A percentile compares a stretch with the other conserved stretches of the same genome.
Conservation (phyloP, 768 basidiomycete genomes). For the Boletus barrowsii region DNA sequence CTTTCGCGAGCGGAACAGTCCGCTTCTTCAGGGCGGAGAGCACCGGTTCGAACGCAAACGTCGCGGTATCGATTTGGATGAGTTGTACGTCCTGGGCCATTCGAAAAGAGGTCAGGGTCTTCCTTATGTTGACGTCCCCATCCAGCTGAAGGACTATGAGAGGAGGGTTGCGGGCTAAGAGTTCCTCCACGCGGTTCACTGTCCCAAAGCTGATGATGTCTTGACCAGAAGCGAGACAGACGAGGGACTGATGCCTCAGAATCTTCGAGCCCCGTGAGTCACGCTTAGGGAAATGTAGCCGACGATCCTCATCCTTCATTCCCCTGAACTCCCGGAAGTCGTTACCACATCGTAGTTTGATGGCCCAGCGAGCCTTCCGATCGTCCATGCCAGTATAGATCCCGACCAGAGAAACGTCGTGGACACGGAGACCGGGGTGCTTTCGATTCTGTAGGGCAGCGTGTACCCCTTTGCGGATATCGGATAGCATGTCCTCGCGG, state of each 20-base stretch:
- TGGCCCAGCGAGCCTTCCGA: slow-evolving; percentile 37
- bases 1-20: slow-evolving; percentile 44
- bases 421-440: slow-evolving; percentile 30
- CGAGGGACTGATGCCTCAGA: slow-evolving; percentile 52
- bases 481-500: slow-evolving; percentile 61
- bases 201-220: slow-evolving; percentile 52
- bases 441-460: slow-evolving; percentile 36
- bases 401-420: slow-evolving; percentile 35
- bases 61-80: slow-evolving; percentile 54
- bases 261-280: slow-evolving; percentile 32
- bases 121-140: slow-evolving; percentile 35
- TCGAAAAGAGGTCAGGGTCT: slow-evolving; percentile 39
- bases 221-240: slow-evolving; percentile 47
- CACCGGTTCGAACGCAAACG: slow-evolving; percentile 62
- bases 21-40: slow-evolving; percentile 46
- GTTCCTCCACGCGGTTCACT: slow-evolving; percentile 52
- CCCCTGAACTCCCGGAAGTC: slow-evolving; percentile 37
- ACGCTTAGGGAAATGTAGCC: slow-evolving; percentile 34
- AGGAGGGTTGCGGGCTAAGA: slow-evolving; percentile 45
- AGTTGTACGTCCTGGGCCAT: slow-evolving; percentile 36
- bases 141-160: slow-evolving; percentile 54
- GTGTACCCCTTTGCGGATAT: slow-evolving; percentile 53
- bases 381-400: slow-evolving; percentile 31
- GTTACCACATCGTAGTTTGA: slow-evolving; percentile 34
- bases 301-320: slow-evolving; percentile 26